phyloP scores from a whole-genome alignment of 108 stramenopile genomes.

The Skeletonema costatum region DNA sequence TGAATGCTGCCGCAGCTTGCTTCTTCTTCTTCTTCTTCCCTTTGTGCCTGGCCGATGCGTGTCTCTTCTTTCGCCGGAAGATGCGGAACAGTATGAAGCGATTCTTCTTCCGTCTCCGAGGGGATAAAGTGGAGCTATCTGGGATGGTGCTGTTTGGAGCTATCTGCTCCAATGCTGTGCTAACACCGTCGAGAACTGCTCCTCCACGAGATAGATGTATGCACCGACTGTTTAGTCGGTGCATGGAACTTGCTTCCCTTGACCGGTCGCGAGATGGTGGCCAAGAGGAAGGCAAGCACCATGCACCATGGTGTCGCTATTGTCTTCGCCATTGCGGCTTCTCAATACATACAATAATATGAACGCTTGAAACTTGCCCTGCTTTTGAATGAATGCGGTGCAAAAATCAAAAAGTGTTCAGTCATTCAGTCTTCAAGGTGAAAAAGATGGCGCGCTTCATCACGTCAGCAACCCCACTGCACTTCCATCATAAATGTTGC shows the following conservation, averaged over 20 bases:
- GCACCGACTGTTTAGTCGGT: background rate
- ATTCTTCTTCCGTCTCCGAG: background rate
- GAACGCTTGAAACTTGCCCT: background rate
- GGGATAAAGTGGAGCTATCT: background rate
- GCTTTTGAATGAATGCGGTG: too few species aligned
- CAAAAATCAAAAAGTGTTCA: too few species aligned
- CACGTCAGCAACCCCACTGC: too few species aligned
- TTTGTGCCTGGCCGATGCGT: background rate
- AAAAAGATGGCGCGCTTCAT: too few species aligned
- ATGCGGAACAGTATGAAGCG: background rate
- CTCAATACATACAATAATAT: background rate
- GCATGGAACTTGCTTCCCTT: background rate
- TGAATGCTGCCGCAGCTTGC: constrained; percentile 13
- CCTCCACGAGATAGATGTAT: background rate
- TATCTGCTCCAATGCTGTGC: background rate
- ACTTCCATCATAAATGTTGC: too few species aligned
- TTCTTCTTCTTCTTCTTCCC: constrained; percentile 10
- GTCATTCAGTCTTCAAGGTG: too few species aligned
- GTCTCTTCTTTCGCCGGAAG: background rate
- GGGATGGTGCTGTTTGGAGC: background rate
- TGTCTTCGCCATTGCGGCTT: background rate
- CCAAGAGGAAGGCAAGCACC: background rate
- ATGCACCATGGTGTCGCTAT: background rate
- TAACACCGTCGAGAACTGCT: background rate
- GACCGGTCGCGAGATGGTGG: background rate